These are phyloP conservation scores for Xylaria sp. DNA, from an alignment of 2,329 filamentous ascomycete genomes.

Conservation along the genomic window DNA sequence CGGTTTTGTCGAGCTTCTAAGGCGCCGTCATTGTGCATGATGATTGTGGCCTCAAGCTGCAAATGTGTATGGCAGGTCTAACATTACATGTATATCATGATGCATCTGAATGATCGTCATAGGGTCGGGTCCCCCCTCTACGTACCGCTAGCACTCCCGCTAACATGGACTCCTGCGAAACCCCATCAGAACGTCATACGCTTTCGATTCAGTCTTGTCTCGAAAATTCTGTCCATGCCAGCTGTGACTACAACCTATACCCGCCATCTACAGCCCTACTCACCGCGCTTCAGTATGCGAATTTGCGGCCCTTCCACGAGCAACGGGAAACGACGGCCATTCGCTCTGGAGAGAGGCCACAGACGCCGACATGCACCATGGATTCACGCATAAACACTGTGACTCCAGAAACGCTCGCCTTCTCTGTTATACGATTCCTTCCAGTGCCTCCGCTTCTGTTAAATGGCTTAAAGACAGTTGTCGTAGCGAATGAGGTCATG, in stretches of 20 bases:
- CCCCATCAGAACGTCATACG: background rate
- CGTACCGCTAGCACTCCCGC: background rate
- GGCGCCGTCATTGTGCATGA: background rate
- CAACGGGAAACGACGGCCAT: background rate
- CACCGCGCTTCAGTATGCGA: background rate
- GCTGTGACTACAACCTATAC: background rate
- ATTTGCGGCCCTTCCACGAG: background rate
- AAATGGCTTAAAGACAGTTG: background rate
- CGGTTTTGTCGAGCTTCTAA: background rate
- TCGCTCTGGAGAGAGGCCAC: background rate
- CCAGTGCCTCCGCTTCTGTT: background rate
- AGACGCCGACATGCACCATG: background rate
- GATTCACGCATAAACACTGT: background rate
- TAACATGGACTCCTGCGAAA: background rate
- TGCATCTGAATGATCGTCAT: background rate
- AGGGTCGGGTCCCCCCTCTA: too few relatives aligned
- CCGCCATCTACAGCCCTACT: background rate
- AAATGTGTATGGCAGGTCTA: background rate
- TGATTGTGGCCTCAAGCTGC: background rate
- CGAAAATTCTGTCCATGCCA: background rate
- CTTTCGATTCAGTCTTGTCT: background rate
- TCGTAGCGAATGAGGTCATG: background rate
- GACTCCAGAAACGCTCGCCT: background rate
- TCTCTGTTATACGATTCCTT: background rate
- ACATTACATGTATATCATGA: background rate